These are phyloP conservation scores for Mallotus japonicus DNA, from an alignment of 441 rosid species.

Conservation along the genomic window DNA sequence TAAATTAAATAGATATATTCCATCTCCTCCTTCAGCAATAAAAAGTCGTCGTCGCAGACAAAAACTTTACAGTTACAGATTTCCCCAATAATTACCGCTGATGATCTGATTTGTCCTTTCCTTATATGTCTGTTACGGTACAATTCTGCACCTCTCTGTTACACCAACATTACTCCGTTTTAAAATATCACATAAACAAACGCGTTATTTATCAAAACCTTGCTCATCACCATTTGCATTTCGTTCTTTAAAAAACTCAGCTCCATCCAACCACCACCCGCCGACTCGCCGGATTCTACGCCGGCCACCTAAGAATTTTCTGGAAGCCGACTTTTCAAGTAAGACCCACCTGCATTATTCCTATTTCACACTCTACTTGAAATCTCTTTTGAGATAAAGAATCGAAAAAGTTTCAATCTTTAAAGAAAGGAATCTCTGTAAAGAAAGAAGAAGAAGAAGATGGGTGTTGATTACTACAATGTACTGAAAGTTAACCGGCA, in stretches of 20 bases:
- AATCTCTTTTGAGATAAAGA: not conserved
- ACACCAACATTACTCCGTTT: slow-evolving; percentile 9
- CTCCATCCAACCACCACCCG: not conserved
- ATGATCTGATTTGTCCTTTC: not conserved
- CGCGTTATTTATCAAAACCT: slow-evolving; percentile 7
- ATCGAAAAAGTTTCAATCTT: not conserved
- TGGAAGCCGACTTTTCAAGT: slow-evolving; percentile 1
- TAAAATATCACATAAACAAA: not conserved
- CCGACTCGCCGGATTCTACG: slow-evolving; percentile 16
- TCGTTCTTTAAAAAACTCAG: not conserved
- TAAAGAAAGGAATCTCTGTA: no score
- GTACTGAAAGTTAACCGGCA: slow-evolving; percentile 51
- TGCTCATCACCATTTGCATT: not conserved
- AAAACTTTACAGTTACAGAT: slow-evolving; percentile 7
- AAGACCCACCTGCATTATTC: not conserved
- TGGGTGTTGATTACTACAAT: slow-evolving; percentile 88
- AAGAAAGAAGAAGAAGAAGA: slow-evolving; percentile 10
- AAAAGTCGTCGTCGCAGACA: not conserved
- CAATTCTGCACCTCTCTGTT: not conserved
- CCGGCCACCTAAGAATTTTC: slow-evolving; percentile 12
- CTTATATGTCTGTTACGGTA: slow-evolving; percentile 3
- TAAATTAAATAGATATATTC: no score
- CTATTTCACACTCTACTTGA: not conserved
- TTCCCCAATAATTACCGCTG: not conserved
- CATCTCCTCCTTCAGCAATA: not conserved